Conservation (phyloP, 2,329 filamentous ascomycete genomes). For the Dactylonectria macrodidyma region DNA sequence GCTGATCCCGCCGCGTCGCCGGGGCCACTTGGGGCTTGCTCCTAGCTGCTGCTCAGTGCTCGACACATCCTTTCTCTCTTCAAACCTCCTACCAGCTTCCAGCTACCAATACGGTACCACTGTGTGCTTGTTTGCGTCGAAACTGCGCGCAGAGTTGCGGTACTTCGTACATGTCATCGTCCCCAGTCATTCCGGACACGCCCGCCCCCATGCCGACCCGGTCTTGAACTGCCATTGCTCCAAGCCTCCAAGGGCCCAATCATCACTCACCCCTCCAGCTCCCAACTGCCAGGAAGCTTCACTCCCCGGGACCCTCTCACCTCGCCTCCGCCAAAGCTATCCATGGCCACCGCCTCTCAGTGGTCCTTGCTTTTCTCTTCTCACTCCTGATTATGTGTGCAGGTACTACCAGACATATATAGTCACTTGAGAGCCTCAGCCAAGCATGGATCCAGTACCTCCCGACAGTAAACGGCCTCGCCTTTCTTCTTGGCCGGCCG, state of each 20-base stretch:
- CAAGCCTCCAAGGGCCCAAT: constrained; percentile 50
- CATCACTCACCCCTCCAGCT: constrained; percentile 48
- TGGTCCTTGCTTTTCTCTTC: constrained; percentile 56
- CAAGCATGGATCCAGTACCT: constrained; percentile 73
- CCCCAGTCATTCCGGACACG: constrained; percentile 50
- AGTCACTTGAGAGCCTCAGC: constrained; percentile 54
- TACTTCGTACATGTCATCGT: constrained; percentile 50
- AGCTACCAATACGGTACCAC: constrained; percentile 18
- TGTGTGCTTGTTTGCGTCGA: constrained; percentile 19
- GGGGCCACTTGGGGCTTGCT: constrained; percentile 38
- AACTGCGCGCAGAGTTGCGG: constrained; percentile 37
- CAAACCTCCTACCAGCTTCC: constrained; percentile 35
- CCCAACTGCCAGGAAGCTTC: constrained; percentile 50
- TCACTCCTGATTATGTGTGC: constrained; percentile 56
- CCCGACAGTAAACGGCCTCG: constrained; percentile 74
- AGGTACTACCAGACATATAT: constrained; percentile 54
- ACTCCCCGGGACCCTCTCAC: constrained; percentile 46
- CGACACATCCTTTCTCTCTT: constrained; percentile 38
- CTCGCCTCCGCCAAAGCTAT: constrained; percentile 49
- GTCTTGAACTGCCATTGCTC: constrained; percentile 48
- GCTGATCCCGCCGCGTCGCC: constrained; percentile 49
- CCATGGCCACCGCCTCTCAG: constrained; percentile 54
- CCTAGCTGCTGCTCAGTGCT: constrained; percentile 33
- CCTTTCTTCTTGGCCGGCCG: constrained; percentile 65
- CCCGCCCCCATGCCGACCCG: constrained; percentile 50